phyloP scores from a whole-genome alignment of 2,329 filamentous ascomycete species.

The Aureobasidium leucospermi region DNA sequence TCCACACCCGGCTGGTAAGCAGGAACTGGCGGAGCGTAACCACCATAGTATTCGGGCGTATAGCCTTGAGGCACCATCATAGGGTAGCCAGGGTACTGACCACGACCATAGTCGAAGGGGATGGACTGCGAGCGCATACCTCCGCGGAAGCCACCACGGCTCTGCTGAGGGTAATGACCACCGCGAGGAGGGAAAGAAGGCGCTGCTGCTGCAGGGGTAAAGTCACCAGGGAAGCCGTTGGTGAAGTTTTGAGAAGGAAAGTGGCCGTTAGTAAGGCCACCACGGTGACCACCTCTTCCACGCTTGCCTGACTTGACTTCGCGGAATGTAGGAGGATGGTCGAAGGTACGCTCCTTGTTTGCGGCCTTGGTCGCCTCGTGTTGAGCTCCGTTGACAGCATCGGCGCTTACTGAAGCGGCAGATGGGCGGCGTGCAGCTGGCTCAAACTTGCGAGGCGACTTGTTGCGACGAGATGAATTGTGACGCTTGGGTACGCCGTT shows the following conservation, averaged over 20 bases:
- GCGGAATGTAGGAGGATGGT: background rate
- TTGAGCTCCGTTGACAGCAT: background rate
- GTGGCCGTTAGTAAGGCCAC: constrained; percentile 26
- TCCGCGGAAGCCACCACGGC: constrained; percentile 39
- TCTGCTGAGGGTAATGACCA: constrained; percentile 26
- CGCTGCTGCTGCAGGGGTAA: constrained; percentile 16
- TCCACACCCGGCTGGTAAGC: constrained; percentile 54
- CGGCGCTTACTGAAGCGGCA: background rate
- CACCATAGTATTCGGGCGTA: constrained; percentile 42
- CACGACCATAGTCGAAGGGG: constrained; percentile 47
- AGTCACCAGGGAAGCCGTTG: constrained; percentile 21
- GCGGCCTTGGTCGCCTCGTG: background rate
- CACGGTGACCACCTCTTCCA: constrained; percentile 26
- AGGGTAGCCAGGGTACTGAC: constrained; percentile 22
- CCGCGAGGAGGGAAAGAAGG: constrained; percentile 25
- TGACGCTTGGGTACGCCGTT: constrained; percentile 9
- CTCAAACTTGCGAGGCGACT: constrained; percentile 18
- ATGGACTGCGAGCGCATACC: constrained; percentile 56
- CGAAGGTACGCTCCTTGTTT: constrained; percentile 1
- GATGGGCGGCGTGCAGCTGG: background rate
- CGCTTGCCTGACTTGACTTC: constrained; percentile 19
- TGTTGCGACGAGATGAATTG: constrained; percentile 13
- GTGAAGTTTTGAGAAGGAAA: constrained; percentile 24
- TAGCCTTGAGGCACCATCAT: constrained; percentile 12
- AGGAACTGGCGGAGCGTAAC: constrained; percentile 51